Base-by-base conservation (phyloP, 352 stramenopile genomes). In the Phytophthora crassamura region DNA sequence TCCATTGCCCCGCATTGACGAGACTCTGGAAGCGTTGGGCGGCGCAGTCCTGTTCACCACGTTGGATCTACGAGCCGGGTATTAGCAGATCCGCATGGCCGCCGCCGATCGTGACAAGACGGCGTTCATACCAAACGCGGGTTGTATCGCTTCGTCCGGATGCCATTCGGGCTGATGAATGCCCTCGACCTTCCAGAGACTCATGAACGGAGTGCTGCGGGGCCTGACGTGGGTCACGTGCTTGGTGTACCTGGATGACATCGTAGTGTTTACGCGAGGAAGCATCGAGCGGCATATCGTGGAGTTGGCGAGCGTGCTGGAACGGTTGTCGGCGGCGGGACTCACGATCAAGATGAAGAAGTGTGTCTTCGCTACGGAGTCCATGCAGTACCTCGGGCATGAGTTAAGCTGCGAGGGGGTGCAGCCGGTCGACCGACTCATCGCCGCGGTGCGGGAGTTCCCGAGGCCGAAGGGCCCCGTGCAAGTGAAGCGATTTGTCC, bases 201-300 rank as follows among this genome's bases (percentile, higher is more conserved):
- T 74, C 7, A 74, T 74, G 66, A 51, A 74, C 18, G 59, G 50
- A 15, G 47, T 60, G 1, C 42, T 74, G 18, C 54, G 59, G 0
- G 51, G 55, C 5, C 15, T n/a, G n/a, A n/a, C n/a, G n/a, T n/a
- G n/a, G n/a, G n/a, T 51, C 2, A 65, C 47, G 7, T 69, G 59
- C 16, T 12, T 74, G 2, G 66, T 74, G 2, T 74, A 66, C 12
- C 14, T 74, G 0, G 59, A 74, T 16, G 65, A 74, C 25, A 59
- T 74, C 38, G 33, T 74, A 0, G 32, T 69, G 1, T 69, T 49
- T 25, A 53, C 53, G 6, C 59, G 60, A 6, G 59, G 60, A 0
- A 14, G 43, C 0, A 34, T 68, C 4, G 53, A 61, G 25, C 22
- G 28, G 2, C 67, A 70, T 20, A 12, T 64, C 14, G 42, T 69